Evolutionary conservation across 2,329 filamentous ascomycete genomes (phyloP), one percentile per base, ranked within the genome.

Genomic region (Aureobasidium lini): DNA sequence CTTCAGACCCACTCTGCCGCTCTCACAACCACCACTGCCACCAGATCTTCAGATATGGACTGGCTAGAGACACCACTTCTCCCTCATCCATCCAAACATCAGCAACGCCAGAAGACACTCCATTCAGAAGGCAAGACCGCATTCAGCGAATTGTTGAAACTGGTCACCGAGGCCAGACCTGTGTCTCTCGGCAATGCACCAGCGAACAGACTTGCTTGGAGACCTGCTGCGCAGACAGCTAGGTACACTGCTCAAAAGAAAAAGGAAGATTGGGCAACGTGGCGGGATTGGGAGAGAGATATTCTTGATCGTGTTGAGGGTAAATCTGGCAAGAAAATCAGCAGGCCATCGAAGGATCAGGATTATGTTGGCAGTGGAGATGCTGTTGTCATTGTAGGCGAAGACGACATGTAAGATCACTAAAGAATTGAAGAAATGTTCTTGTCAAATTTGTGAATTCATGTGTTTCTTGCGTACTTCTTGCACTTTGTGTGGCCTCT

Each of bases 191-290:
- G 70, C 6, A 68, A 71, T 31, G 69, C 85, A 63, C 81, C 84
- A 6, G 74, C 79, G 67, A 83, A 88, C 67, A 82, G 79, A 69
- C 76, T 85, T 42, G 80, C 81, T 9, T 90, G 87, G 87, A 79
- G 83, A 63, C 86, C 86, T 23, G 82, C 82, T 23, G 82, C 76
- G 67, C 77, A 77, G 40, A 88, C 84, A 47, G 82, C 85, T 4
- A 80, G 84, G 68, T 89, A 85, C 72, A 83, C 86, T 62, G 84
- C 84, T 9, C 85, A 84, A 16, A 80, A 77, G 69, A 81, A 86
- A 69, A 79, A 77, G 60, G 86, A 89, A 71, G 81, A 88, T 63
- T 87, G 82, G 66, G 84, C 80, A 28, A 75, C 78, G 3, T 71
- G 73, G 64, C 67, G 65, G 37, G 67, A 65, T 4, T 73, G 71